Evolutionary conservation across 2,329 filamentous ascomycete species (phyloP).

Genomic region (Microthyrium microscopicum): DNA sequence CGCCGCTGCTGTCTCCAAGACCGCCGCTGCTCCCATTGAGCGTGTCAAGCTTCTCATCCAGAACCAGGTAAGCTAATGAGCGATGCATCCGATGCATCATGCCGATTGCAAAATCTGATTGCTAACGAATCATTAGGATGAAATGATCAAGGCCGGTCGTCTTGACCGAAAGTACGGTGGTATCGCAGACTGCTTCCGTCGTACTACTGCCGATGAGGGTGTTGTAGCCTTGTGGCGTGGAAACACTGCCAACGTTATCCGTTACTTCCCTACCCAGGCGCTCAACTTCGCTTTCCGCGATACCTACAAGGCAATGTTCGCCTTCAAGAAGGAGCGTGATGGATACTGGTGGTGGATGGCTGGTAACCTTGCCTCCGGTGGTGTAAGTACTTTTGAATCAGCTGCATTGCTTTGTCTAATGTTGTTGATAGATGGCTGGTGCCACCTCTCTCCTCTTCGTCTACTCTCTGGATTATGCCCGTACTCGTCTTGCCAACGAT

Average conservation of each 20-base stretch:
- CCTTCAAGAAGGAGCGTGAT: constrained; percentile 99
- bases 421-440: constrained; percentile 58
- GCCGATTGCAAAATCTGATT: constrained; percentile 12
- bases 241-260: constrained; percentile 99
- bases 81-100: constrained; percentile 2
- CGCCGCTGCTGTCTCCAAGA: constrained; percentile 99
- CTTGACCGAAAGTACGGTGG: constrained; percentile 93
- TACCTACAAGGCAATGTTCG: constrained; percentile 99
- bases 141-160: constrained; percentile 98
- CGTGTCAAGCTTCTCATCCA: constrained; percentile 99
- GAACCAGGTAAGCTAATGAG: constrained; percentile 96
- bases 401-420: constrained; percentile 9
- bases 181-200: constrained; percentile 88
- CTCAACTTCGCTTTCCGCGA: constrained; percentile 99
- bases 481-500: constrained; percentile 99
- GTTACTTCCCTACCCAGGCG: constrained; percentile 99
- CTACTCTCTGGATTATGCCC: constrained; percentile 99
- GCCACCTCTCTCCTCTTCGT: constrained; percentile 99
- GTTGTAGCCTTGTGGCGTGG: constrained; percentile 93
- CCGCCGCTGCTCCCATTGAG: constrained; percentile 98
- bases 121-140: constrained; percentile 50
- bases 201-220: constrained; percentile 83
- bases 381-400: constrained; percentile 47
- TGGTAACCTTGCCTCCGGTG: constrained; percentile 99
- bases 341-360: constrained; percentile 98